These are phyloP conservation scores for Irpex sp. DNA, from an alignment of 1,284 basidiomycete genomes.

Conservation along the genomic window DNA sequence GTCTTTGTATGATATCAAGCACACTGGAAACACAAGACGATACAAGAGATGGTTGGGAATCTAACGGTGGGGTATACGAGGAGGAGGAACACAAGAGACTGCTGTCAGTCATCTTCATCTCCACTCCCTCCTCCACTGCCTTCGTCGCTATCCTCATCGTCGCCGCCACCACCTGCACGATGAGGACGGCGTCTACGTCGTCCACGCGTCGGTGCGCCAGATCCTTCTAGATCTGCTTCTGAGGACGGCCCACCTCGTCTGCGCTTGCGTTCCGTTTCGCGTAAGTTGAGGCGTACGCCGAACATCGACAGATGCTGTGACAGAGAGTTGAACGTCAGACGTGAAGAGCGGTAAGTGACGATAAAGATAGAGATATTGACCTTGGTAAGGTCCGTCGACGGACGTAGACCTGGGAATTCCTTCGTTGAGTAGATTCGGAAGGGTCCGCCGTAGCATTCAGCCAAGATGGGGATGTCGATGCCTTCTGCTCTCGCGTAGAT, in stretches of 20 bases:
- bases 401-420: conserved; percentile 70
- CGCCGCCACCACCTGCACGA: background rate
- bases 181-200: conserved; percentile 7
- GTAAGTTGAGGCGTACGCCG: conserved; percentile 68
- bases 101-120: conserved; percentile 6
- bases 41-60: background rate
- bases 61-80: background rate
- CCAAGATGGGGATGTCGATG: conserved; percentile 48
- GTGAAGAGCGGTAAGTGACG: too few species aligned
- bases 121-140: conserved; percentile 1
- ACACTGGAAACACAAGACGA: background rate
- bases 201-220: conserved; percentile 1
- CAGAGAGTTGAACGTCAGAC: too few species aligned
- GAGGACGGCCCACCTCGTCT: conserved; percentile 21
- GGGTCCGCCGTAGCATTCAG: conserved; percentile 64
- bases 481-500: conserved; percentile 19
- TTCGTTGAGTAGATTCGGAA: conserved; percentile 78
- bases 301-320: conserved; percentile 59
- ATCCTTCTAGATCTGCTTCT: background rate
- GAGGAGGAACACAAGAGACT: background rate
- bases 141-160: conserved; percentile 10
- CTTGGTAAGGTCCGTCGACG: conserved; percentile 75
- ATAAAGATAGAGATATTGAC: conserved; percentile 21
- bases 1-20: background rate
- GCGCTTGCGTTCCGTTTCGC: conserved; percentile 64